Evolutionary conservation across 1,284 basidiomycete species (phyloP), one percentile per base, ranked within the genome.

Genomic region (Ustilago crameri): DNA sequence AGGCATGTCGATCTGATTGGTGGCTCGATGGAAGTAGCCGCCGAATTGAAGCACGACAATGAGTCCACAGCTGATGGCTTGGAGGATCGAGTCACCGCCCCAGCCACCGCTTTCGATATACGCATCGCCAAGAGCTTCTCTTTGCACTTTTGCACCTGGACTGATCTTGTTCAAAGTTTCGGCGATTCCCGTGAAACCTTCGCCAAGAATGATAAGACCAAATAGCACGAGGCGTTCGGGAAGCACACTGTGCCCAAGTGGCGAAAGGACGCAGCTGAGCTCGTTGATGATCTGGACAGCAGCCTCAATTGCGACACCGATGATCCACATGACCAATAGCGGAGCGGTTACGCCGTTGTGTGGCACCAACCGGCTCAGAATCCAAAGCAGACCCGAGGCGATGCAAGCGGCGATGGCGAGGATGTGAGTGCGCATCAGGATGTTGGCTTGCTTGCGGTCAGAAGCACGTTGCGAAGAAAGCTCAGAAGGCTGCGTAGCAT

Each of bases 171-270:
- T 74, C 49, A 74, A 54, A 2, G 66, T 62, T 20, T 62, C 55
- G 5, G 54, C 57, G 43, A 74, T 60, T 9, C 65, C 57, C 1
- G 53, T 53, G 54, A 74, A 69, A 18, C 64, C 70, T 51, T 68
- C 67, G 46, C 70, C 70, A 32, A 74, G 66, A 14, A 74, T 55
- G 37, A 74, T 65, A 41, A 74, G 66, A 10, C 58, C 61, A 40
- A 74, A 68, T 5, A 74, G 62, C 0, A 66, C 55, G 17, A 74
- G 46, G 10, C 70, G 47, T 42, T 74, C 66, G 32, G 67, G 55
- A 3, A 74, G 50, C 4, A 59, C 55, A 22, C 51, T 57, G 40
- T 40, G 15, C 51, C 51, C 5, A 74, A 52, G 22, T 56, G 43
- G 8, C 51, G 43, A 20, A 70, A 53, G 5, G 34, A n/a, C 42